phyloP scores from a whole-genome alignment of 2,329 filamentous ascomycete genomes.

The Sporothrix brasiliensis region DNA sequence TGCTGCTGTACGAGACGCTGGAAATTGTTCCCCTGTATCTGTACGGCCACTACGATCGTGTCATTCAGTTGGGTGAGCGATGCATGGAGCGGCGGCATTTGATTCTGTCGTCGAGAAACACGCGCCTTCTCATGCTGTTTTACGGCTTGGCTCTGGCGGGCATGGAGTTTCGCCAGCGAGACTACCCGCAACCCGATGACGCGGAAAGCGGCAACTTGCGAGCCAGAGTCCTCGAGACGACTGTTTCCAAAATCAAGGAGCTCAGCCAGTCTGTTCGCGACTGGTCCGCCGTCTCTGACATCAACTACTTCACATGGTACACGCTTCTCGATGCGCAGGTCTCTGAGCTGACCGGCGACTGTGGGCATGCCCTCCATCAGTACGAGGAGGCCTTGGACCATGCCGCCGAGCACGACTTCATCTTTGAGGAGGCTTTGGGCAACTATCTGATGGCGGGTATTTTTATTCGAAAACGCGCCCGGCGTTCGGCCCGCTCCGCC shows the following conservation, averaged over 20 bases:
- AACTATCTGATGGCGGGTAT: slow-evolving; percentile 75
- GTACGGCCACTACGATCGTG: slow-evolving; percentile 64
- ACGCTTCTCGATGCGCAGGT: slow-evolving; percentile 69
- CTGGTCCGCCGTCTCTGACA: slow-evolving; percentile 64
- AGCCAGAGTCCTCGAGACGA: slow-evolving; percentile 44
- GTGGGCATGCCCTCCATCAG: slow-evolving; percentile 60
- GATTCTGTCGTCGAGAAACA: slow-evolving; percentile 64
- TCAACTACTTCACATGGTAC: slow-evolving; percentile 74
- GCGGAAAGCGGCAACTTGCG: slow-evolving; percentile 44
- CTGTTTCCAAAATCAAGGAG: slow-evolving; percentile 56
- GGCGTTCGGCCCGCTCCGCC: slow-evolving; percentile 69
- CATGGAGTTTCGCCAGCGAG: slow-evolving; percentile 53
- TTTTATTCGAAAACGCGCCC: slow-evolving; percentile 65
- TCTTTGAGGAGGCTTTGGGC: slow-evolving; percentile 71
- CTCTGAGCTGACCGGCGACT: slow-evolving; percentile 61
- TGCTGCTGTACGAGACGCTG: slow-evolving; percentile 69
- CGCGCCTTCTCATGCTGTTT: slow-evolving; percentile 60
- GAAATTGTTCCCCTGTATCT: slow-evolving; percentile 65
- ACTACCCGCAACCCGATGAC: slow-evolving; percentile 50
- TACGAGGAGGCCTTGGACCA: slow-evolving; percentile 76
- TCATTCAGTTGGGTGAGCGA: slow-evolving; percentile 58
- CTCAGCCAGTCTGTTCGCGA: slow-evolving; percentile 65
- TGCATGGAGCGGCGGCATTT: slow-evolving; percentile 53
- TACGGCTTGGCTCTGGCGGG: slow-evolving; percentile 62
- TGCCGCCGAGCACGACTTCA: slow-evolving; percentile 65